Percentiles rank a stretch among this genome's conserved stretches.
phyloP scores from a whole-genome alignment of 1,139 yeast genomes.

The Debaryomyces udenii region DNA sequence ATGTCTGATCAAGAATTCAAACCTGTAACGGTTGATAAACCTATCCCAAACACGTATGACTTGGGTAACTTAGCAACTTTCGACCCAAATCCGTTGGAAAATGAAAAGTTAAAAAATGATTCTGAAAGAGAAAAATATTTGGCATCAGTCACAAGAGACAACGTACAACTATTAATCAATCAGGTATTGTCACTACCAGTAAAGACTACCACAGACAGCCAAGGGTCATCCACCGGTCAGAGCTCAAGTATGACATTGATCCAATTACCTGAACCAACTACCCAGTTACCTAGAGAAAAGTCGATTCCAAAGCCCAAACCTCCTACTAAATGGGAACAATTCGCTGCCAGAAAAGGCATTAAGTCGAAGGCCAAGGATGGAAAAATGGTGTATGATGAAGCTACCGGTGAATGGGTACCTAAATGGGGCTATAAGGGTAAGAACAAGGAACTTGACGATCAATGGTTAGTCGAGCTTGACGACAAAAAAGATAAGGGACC shows the following conservation, averaged over 20 bases:
- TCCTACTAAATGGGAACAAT: conserved; percentile 94
- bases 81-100: conserved; percentile 81
- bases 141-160: conserved; percentile 79
- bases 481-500: conserved; percentile 69
- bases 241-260: conserved; percentile 80
- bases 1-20: conserved; percentile 41
- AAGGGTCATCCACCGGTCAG: conserved; percentile 61
- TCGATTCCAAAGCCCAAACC: conserved; percentile 91
- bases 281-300: conserved; percentile 91
- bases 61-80: conserved; percentile 86
- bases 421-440: conserved; percentile 98
- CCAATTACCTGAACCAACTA: conserved; percentile 81
- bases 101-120: conserved; percentile 52
- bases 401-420: conserved; percentile 91
- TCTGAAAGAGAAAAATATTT: conserved; percentile 66
- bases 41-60: conserved; percentile 83
- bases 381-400: conserved; percentile 89
- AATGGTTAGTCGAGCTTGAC: conserved; percentile 96
- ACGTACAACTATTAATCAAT: conserved; percentile 86
- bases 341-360: conserved; percentile 95
- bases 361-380: conserved; percentile 88
- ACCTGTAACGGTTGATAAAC: conserved; percentile 86
- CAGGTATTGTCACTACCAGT: conserved; percentile 89
- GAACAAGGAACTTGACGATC: conserved; percentile 83
- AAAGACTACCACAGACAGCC: conserved; percentile 78